Evolutionary conservation across 805 yeast species (phyloP).

Genomic region (Ogataea glucozyma): DNA sequence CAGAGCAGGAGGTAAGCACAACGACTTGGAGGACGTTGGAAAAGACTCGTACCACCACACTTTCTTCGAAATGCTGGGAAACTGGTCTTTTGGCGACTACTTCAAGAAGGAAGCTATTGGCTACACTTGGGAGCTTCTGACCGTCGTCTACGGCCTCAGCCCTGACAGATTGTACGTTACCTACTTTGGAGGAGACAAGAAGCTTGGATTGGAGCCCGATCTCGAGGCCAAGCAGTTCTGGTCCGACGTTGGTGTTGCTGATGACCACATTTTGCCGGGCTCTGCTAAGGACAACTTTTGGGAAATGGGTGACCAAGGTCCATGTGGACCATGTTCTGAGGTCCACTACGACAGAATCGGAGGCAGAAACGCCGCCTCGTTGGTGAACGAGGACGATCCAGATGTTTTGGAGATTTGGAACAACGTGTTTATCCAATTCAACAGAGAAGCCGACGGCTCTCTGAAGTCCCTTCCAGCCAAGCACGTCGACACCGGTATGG

Average conservation of each 20-base stretch:
- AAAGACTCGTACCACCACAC: constrained; percentile 98
- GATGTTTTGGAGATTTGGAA: constrained; percentile 98
- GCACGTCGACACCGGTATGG: constrained; percentile 98
- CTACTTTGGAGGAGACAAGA: constrained; percentile 91
- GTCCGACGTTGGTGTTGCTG: constrained; percentile 85
- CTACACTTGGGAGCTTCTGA: constrained; percentile 89
- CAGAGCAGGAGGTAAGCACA: constrained; percentile 99
- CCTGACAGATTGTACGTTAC: constrained; percentile 87
- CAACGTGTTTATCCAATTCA: constrained; percentile 93
- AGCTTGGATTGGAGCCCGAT: constrained; percentile 85
- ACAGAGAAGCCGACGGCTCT: constrained; percentile 85
- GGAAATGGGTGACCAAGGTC: constrained; percentile 99
- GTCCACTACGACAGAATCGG: constrained; percentile 98
- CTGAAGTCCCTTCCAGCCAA: constrained; percentile 86
- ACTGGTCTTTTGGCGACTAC: constrained; percentile 99
- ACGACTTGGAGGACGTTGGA: constrained; percentile 97
- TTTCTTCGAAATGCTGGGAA: constrained; percentile 98
- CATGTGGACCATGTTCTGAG: constrained; percentile 99
- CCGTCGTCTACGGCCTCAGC: constrained; percentile 78
- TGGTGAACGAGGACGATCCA: constrained; percentile 97
- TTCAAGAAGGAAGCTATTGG: constrained; percentile 91
- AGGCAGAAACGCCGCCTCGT: constrained; percentile 88
- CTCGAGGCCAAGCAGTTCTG: constrained; percentile 88
- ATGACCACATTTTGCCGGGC: constrained; percentile 93
- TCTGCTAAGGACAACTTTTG: constrained; percentile 90